Evolutionary conservation across 2,329 filamentous ascomycete species (phyloP).

Genomic region (Colletotrichum tabaci): DNA sequence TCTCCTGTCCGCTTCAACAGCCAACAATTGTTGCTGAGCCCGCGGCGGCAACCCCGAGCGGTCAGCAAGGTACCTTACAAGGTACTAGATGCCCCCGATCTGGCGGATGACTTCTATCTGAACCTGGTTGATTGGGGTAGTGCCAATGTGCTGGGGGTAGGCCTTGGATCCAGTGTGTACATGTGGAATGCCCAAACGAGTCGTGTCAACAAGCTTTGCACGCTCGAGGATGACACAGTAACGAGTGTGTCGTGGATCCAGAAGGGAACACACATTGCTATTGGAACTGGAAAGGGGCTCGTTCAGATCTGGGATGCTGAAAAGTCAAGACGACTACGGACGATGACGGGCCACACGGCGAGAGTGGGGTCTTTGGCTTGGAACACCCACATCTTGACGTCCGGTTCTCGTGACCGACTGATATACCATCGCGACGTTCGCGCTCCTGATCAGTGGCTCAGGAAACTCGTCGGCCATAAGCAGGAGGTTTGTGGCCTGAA

Average conservation of each 20-base stretch:
- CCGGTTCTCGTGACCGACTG: slow-evolving; percentile 90
- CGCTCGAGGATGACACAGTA: slow-evolving; percentile 91
- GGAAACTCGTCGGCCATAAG: slow-evolving; percentile 92
- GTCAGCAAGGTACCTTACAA: slow-evolving; percentile 99
- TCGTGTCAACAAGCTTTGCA: slow-evolving; percentile 93
- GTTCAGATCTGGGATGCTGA: slow-evolving; percentile 99
- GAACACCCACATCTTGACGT: slow-evolving; percentile 98
- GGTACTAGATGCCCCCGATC: slow-evolving; percentile 93
- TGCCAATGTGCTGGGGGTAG: slow-evolving; percentile 93
- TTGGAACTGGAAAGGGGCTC: slow-evolving; percentile 93
- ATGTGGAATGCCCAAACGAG: slow-evolving; percentile 98
- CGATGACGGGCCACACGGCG: slow-evolving; percentile 96
- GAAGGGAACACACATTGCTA: slow-evolving; percentile 93
- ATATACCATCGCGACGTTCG: slow-evolving; percentile 98
- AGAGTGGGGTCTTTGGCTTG: slow-evolving; percentile 95
- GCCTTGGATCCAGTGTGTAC: slow-evolving; percentile 92
- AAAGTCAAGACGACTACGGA: slow-evolving; percentile 85
- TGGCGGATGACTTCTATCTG: slow-evolving; percentile 97
- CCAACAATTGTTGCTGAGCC: slow-evolving; percentile 93
- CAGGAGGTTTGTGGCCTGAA: slow-evolving; percentile 97
- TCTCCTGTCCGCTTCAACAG: slow-evolving; percentile 95
- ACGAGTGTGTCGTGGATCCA: slow-evolving; percentile 99
- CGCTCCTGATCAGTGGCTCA: slow-evolving; percentile 89
- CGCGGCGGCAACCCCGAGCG: slow-evolving; percentile 87
- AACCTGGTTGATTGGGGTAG: slow-evolving; percentile 99